A percentile compares a stretch with the other conserved stretches of the same genome.
Conservation (phyloP, 1,284 basidiomycete species). For the Prillingera fragicola region DNA sequence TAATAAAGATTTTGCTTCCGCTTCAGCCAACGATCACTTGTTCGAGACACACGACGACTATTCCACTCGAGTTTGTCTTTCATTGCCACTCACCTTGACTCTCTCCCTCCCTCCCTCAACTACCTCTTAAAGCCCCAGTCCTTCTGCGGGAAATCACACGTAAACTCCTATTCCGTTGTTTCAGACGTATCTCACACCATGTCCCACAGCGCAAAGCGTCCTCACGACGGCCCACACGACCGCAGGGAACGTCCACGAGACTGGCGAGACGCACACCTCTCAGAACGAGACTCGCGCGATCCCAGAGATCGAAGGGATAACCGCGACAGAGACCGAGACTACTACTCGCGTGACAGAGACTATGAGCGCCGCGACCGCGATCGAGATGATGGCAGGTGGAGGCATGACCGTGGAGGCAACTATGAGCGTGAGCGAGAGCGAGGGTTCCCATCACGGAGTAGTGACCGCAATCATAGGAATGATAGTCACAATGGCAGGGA, state of each 20-base stretch:
- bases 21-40: not conserved
- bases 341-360: conserved; percentile 9
- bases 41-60: no score
- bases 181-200: conserved; percentile 15
- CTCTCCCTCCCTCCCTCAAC: not conserved
- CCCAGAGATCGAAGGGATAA: conserved; percentile 3
- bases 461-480: conserved; percentile 30
- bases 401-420: conserved; percentile 14
- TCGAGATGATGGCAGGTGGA: conserved; percentile 8
- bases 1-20: not conserved
- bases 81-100: not conserved
- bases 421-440: conserved; percentile 31
- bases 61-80: not conserved
- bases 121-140: not conserved
- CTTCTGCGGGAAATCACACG: not conserved
- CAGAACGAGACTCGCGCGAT: conserved; percentile 36
- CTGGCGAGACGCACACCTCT: conserved; percentile 68
- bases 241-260: conserved; percentile 60
- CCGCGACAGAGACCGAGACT: conserved; percentile 13
- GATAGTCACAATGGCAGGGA: conserved; percentile 23
- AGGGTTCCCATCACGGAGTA: conserved; percentile 20
- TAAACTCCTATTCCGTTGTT: conserved; percentile 8
- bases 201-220: conserved; percentile 1
- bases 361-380: not conserved
- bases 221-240: conserved; percentile 48